A percentile compares a stretch with the other conserved stretches of the same genome.
Evolutionary conservation across 768 basidiomycete species (phyloP).

Genomic region (Clathrus columnatus): DNA sequence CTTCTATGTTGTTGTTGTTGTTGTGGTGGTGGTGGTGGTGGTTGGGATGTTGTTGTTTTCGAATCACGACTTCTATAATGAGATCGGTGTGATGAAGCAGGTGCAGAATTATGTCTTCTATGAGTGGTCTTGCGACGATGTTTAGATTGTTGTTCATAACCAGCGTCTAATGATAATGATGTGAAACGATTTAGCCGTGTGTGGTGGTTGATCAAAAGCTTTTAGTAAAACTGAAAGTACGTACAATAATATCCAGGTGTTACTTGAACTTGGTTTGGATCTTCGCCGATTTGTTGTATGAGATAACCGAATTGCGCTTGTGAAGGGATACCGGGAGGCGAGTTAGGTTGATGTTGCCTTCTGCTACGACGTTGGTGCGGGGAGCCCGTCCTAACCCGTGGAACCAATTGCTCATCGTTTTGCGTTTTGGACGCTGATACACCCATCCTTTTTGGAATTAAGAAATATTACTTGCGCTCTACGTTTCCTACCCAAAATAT

Average conservation of each 20-base stretch:
- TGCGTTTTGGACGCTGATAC: too few species aligned
- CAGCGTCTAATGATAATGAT: too few species aligned
- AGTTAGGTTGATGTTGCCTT: neutral
- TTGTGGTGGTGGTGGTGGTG: neutral
- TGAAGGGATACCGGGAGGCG: neutral
- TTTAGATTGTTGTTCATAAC: too few species aligned
- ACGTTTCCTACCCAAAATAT: too few species aligned
- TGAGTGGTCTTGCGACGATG: too few species aligned
- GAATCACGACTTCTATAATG: neutral
- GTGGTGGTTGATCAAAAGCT: neutral
- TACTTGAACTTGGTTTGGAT: conserved; percentile 5
- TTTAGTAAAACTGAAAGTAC: neutral
- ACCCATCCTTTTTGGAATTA: too few species aligned
- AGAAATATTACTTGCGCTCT: too few species aligned
- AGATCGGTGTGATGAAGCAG: neutral
- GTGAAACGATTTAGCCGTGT: too few species aligned
- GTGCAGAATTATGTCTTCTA: neutral
- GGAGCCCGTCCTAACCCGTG: too few species aligned
- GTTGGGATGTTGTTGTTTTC: neutral
- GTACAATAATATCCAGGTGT: conserved; percentile 6
- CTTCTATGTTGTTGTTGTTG: too few species aligned
- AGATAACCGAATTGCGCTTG: conserved; percentile 6
- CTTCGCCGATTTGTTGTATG: conserved; percentile 2
- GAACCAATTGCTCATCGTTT: too few species aligned
- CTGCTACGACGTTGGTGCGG: too few species aligned